A percentile compares a stretch with the other conserved stretches of the same genome.
phyloP scores from a whole-genome alignment of 1,139 yeast genomes.

The Ashbya aceris region DNA sequence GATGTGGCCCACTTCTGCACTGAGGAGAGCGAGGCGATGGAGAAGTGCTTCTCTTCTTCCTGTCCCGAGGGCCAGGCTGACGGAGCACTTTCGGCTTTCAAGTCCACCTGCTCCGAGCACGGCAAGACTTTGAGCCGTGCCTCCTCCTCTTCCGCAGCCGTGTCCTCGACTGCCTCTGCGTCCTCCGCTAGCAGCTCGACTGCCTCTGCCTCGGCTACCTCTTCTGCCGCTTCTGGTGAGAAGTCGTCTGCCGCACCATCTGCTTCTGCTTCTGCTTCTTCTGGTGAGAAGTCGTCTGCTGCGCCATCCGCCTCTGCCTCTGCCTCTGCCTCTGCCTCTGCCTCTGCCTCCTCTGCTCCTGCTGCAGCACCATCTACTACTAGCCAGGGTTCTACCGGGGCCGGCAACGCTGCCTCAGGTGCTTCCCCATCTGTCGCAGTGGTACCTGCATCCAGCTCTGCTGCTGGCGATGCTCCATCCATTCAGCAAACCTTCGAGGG shows the following conservation, averaged over 20 bases:
- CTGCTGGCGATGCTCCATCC: constrained; percentile 7
- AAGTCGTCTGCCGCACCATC: constrained; percentile 20
- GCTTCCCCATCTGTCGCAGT: constrained; percentile 11
- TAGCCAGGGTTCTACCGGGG: not conserved
- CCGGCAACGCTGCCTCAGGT: constrained; percentile 6
- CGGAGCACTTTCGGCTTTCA: constrained; percentile 50
- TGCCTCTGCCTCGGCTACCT: constrained; percentile 25
- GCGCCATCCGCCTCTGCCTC: constrained; percentile 17
- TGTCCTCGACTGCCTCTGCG: constrained; percentile 31
- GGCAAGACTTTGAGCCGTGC: constrained; percentile 30
- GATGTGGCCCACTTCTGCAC: constrained; percentile 54
- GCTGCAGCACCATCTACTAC: constrained; percentile 13
- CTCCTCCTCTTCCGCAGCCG: constrained; percentile 28
- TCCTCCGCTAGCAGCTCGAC: constrained; percentile 30
- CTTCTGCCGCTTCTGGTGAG: constrained; percentile 16
- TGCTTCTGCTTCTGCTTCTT: constrained; percentile 11
- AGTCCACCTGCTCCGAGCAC: constrained; percentile 42
- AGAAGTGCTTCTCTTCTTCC: constrained; percentile 49
- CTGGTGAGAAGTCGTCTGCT: constrained; percentile 17
- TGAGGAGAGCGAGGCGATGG: constrained; percentile 40
- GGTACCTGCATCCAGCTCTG: constrained; percentile 11
- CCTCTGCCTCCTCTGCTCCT: constrained; percentile 11
- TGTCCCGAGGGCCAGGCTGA: constrained; percentile 58
- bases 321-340: constrained; percentile 11
- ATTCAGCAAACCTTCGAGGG: constrained; percentile 14